Evolutionary conservation across 2,329 filamentous ascomycete genomes (phyloP), one percentile per base, ranked within the genome.

Genomic region (Talaromyces islandicus): DNA sequence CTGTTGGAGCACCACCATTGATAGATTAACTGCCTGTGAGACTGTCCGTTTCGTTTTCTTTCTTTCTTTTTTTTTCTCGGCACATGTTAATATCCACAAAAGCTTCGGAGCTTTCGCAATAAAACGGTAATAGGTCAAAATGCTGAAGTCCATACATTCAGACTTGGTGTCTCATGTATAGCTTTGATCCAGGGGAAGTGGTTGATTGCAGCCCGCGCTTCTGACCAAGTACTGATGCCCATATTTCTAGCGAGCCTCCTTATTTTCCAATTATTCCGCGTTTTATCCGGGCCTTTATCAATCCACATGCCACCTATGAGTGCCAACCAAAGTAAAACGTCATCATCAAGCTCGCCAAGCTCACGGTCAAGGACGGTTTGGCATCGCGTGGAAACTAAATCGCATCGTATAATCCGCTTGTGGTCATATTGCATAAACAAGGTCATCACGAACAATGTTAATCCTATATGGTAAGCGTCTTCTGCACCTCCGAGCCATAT

Each of bases 381-480:
- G 1, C 56, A 43, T 12, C 43, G 54, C 21, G n/a, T 46, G 21
- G 30, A 43, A 1, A 60, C 54, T 2, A 50, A 38, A 11, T 57
- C 54, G 21, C 54, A 57, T 35, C 43, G 29, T 30, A 60, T 11
- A 24, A 60, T 17, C 29, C 59, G 50, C 7, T 25, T 29, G 19
- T 43, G 12, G 35, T 52, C 54, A 27, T 25, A 57, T 21, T 57
- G 54, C 43, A 60, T 57, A 12, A 60, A 56, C 27, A 60, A 50
- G 19, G 54, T 60, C 27, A 60, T 57, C 54, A 60, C 54, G n/a
- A 60, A 60, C 1, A 60, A 21, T n/a, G 54, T 60, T n/a, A 60
- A 48, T n/a, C 48, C 59, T 24, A 57, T 57, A 21, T 57, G 54
- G 32, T 60, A 54, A 2, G 50, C 59, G 3, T 56, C 50, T 17